Evolutionary conservation across 768 basidiomycete species (phyloP), one percentile per base, ranked within the genome.

Genomic region (Russula earlei): DNA sequence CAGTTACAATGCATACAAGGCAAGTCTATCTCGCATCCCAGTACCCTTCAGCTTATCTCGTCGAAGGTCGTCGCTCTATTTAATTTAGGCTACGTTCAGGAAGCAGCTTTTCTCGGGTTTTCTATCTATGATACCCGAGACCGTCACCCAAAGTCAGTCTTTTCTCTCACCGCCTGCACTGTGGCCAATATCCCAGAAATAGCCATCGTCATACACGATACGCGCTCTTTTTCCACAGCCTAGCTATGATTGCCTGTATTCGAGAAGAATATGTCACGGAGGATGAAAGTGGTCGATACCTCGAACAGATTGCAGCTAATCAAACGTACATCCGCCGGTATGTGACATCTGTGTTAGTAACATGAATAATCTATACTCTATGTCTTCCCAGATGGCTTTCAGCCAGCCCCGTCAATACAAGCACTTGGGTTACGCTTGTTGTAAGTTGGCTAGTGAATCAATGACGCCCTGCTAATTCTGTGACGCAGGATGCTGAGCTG

Each of bases 181-280:
- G 41, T 2, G 31, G 46, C 46, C 15, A 55, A 54, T 59, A 40
- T 52, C 42, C 10, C 34, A 8, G 46, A 25, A 19, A 38, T 38
- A 86, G 83, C 61, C 84, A 86, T 67, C 73, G 83, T 40, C 84
- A 85, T 66, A 77, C 78, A 43, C 83, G 84, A 46, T 86, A 81
- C 65, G 76, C 75, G 1, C 70, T 84, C 4, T 87, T 85, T 68
- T 86, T 83, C 66, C 85, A 87, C 64, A 82, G 76, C 60, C 72
- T 88, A 34, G 79, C 86, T 3, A 67, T 88, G 69, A 76, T 84
- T 48, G 75, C 78, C 4, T 82, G 79, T 62, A 63, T 86, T 33
- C 75, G 83, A 33, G 70, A 73, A 49, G 76, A 74, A 4, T 62
- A 68, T 8, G 55, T 78, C 2, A 49, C 72, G 4, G 68, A 67